Evolutionary conservation across 1,139 yeast species (phyloP).

Genomic region (Taphrina flavorubra): DNA sequence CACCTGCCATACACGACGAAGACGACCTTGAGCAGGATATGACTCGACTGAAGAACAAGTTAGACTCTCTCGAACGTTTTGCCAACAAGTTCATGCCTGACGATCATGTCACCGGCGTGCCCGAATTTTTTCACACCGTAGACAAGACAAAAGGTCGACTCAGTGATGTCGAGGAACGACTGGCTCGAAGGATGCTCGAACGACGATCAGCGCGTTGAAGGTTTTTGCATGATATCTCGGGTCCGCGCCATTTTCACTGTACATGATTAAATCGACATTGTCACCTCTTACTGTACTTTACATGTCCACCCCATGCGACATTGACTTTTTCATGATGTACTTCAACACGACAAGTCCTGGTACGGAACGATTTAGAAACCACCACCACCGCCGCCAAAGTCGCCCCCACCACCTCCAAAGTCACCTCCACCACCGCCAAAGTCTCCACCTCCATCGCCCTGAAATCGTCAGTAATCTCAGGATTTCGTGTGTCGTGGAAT

Average conservation of each 20-base stretch:
- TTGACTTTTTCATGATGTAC: background rate
- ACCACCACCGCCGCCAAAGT: constrained; percentile 25
- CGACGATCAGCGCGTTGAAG: background rate
- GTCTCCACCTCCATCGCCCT: constrained; percentile 11
- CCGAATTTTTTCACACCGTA: constrained; percentile 7
- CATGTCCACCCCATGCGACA: background rate
- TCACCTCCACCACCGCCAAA: constrained; percentile 26
- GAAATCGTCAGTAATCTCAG: background rate
- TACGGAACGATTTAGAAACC: background rate
- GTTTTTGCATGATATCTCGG: background rate
- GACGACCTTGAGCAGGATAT: constrained; percentile 2
- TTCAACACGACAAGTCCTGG: too few relatives aligned
- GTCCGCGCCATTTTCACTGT: background rate
- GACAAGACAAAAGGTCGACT: constrained; percentile 12
- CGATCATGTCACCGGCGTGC: constrained; percentile 9
- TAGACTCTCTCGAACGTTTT: constrained; percentile 5
- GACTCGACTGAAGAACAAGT: background rate
- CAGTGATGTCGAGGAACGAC: constrained; percentile 10
- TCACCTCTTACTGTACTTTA: background rate
- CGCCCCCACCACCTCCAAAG: constrained; percentile 8
- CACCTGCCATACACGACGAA: background rate
- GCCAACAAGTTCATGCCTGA: constrained; percentile 8
- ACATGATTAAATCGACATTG: background rate
- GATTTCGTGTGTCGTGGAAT: too few relatives aligned
- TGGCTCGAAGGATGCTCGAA: constrained; percentile 4